Percentiles rank a stretch among this genome's conserved stretches.
Evolutionary conservation across 192 early-diverging fungal genomes (phyloP).

Genomic region (Ambispora gerdemannii): DNA sequence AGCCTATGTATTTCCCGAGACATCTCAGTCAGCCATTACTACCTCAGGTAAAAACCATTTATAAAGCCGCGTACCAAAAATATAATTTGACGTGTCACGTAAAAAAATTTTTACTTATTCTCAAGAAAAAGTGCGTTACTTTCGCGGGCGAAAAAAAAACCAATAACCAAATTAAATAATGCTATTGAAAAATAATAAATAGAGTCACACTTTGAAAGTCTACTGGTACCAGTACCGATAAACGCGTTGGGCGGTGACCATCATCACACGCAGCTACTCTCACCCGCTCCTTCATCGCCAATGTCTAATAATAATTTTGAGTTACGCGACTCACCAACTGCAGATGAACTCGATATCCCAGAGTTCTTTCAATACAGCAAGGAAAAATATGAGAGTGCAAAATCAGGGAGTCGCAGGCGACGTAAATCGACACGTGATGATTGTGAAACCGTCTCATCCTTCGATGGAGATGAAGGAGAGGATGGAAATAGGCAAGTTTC

Average conservation of each 20-base stretch:
- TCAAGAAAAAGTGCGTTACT: no score
- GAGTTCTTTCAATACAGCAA: conserved; percentile 28
- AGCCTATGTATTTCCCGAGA: background rate
- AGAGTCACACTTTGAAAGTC: background rate
- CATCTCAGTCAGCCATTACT: background rate
- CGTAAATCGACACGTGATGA: conserved; percentile 30
- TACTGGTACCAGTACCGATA: background rate
- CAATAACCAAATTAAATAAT: no score
- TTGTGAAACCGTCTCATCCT: conserved; percentile 24
- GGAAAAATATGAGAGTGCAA: conserved; percentile 30
- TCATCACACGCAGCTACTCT: background rate
- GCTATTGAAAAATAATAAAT: no score
- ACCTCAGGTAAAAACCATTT: conserved; percentile 5
- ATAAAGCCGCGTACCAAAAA: background rate
- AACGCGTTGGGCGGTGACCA: background rate
- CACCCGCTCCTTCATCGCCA: background rate
- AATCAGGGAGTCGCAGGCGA: conserved; percentile 25
- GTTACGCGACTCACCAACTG: conserved; percentile 14
- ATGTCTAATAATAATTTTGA: conserved; percentile 8
- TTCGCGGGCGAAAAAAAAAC: no score
- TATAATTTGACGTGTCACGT: background rate
- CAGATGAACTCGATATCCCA: conserved; percentile 21
- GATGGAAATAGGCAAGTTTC: conserved; percentile 17
- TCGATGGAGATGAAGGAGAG: conserved; percentile 28
- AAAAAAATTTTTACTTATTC: no score